Conservation (phyloP, 2,329 filamentous ascomycete genomes). For the Colletotrichum sp. region DNA sequence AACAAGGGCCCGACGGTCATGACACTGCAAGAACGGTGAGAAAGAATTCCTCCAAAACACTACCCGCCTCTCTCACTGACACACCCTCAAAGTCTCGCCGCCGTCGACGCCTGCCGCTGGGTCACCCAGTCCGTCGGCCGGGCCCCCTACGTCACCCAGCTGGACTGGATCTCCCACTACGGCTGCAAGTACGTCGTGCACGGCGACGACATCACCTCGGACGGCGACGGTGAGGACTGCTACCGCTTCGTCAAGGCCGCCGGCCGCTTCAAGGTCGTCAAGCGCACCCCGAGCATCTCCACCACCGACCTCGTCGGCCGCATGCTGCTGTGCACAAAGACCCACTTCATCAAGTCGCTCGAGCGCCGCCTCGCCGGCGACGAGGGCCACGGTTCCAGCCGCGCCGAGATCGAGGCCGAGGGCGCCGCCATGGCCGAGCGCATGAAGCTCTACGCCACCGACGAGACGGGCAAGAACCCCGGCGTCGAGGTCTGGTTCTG, state of each 20-base stretch:
- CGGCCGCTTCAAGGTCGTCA: conserved; percentile 93
- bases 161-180: conserved; percentile 94
- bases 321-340: conserved; percentile 95
- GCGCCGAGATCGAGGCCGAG: conserved; percentile 65
- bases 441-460: conserved; percentile 86
- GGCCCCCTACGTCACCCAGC: conserved; percentile 92
- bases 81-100: conserved; percentile 66
- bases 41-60: background rate
- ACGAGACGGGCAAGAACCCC: conserved; percentile 78
- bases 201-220: conserved; percentile 96
- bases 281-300: conserved; percentile 93
- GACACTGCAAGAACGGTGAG: conserved; percentile 84
- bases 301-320: conserved; percentile 98
- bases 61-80: background rate
- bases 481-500: conserved; percentile 89
- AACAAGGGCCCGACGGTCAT: conserved; percentile 99
- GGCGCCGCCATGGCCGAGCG: conserved; percentile 76
- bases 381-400: conserved; percentile 73
- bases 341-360: conserved; percentile 88
- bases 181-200: conserved; percentile 96
- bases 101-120: conserved; percentile 95
- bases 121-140: conserved; percentile 81
- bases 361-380: conserved; percentile 70
- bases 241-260: conserved; percentile 98
- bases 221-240: conserved; percentile 92